Percentiles rank a stretch among this genome's conserved stretches.
These are phyloP conservation scores for Paramecium primaurelia DNA, from an alignment of 73 alveolate genomes.

Conservation along the genomic window DNA sequence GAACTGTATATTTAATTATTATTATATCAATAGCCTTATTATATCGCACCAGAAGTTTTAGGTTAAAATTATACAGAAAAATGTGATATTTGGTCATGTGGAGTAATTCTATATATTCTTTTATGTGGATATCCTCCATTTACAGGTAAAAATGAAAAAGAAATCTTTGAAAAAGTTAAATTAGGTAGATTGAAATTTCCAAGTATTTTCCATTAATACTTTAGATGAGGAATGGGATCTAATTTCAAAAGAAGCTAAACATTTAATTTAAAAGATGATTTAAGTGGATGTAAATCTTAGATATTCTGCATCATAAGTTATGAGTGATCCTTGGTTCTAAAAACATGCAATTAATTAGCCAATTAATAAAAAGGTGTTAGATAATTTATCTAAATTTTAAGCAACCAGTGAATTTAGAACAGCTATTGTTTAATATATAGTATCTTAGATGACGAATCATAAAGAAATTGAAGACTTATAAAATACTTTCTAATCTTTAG, in stretches of 20 bases:
- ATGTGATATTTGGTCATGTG: conserved; percentile 77
- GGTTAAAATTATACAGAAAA: conserved; percentile 62
- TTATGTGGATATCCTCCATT: conserved; percentile 77
- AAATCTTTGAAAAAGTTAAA: conserved; percentile 64
- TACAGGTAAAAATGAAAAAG: conserved; percentile 64
- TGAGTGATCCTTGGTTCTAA: conserved; percentile 66
- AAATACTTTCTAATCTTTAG: conserved; percentile 69
- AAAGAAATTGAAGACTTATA: conserved; percentile 60
- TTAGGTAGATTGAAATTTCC: conserved; percentile 41
- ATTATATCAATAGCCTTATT: conserved; percentile 46
- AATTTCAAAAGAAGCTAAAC: conserved; percentile 68
- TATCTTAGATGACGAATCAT: conserved; percentile 29
- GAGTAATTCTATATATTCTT: conserved; percentile 70
- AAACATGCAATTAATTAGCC: conserved; percentile 5
- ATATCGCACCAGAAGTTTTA: conserved; percentile 70
- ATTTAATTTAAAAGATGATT: conserved; percentile 62
- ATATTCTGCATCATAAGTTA: conserved; percentile 61
- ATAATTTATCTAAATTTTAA: conserved; percentile 37
- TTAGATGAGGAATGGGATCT: conserved; percentile 65
- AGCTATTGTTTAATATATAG: conserved; percentile 53
- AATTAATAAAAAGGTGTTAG: conserved; percentile 31
- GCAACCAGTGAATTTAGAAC: conserved; percentile 42
- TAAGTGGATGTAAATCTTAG: conserved; percentile 56
- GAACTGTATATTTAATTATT: background rate
- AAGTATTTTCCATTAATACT: background rate